phyloP scores from a whole-genome alignment of 371 early-diverging fungal species.

The Thermomucor indicae-seudaticae region DNA sequence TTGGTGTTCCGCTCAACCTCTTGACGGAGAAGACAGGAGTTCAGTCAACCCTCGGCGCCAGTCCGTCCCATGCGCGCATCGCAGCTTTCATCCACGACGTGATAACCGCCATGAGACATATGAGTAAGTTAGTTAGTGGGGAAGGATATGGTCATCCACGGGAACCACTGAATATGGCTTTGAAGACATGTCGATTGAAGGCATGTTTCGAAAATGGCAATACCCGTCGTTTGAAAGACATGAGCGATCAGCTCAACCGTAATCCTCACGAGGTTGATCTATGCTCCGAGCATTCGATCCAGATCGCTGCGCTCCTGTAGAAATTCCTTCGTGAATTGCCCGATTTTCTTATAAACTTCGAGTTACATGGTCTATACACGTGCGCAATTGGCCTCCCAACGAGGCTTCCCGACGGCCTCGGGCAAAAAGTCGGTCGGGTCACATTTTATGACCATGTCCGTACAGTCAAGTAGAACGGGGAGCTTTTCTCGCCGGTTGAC shows the following conservation, averaged over 20 bases:
- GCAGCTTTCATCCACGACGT: slow-evolving; percentile 85
- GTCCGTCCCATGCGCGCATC: slow-evolving; percentile 70
- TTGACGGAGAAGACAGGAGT: slow-evolving; percentile 67
- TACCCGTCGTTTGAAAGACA: slow-evolving; percentile 78
- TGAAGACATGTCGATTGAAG: slow-evolving; percentile 90
- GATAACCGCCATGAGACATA: slow-evolving; percentile 73
- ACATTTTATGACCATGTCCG: too few species aligned
- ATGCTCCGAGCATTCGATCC: slow-evolving; percentile 76
- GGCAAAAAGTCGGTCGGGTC: too few species aligned
- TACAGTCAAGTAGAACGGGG: too few species aligned
- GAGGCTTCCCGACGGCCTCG: too few species aligned
- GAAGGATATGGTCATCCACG: too few species aligned
- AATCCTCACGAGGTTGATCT: slow-evolving; percentile 73
- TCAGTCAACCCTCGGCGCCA: slow-evolving; percentile 76
- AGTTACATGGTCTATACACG: slow-evolving; percentile 80
- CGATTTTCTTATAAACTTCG: slow-evolving; percentile 91
- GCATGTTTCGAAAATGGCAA: slow-evolving; percentile 97
- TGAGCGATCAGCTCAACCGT: slow-evolving; percentile 75
- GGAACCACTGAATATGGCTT: too few species aligned
- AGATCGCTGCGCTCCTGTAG: slow-evolving; percentile 92
- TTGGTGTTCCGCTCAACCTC: slow-evolving; percentile 43
- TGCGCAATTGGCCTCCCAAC: too few species aligned
- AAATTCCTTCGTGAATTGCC: slow-evolving; percentile 94
- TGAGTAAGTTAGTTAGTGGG: slow-evolving; percentile 34
- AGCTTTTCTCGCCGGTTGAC: too few species aligned